Base-by-base conservation (phyloP, 2,329 filamentous ascomycete species). In the Nigrospora oryzae region DNA sequence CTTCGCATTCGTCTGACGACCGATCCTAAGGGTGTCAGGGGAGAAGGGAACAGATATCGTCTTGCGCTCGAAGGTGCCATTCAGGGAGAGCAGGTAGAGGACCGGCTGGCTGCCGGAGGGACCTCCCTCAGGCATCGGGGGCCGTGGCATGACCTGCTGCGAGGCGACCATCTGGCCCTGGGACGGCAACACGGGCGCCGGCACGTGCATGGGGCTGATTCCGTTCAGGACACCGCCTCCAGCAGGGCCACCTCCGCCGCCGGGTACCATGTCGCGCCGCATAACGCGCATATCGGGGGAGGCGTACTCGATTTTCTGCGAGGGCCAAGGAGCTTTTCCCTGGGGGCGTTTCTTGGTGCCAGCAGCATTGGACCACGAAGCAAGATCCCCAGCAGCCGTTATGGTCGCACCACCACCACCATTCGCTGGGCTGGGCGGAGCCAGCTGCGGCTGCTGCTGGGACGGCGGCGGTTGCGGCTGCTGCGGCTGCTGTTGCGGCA, bases 51-150 rank as follows among this genome's bases (percentile, higher is more conserved):
- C 88, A 32, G 79, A 87, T 55, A 98, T 97, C 37, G 90, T 93
- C 68, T 98, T 98, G 58, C 89, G 84, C 64, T 97, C 93, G 61
- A 98, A 98, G 1, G 91, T 97, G 47, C 89, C 88, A 60, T 98
- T 98, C 57, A 97, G 81, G 1, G 93, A 94, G 6, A 91, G 69
- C 5, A 98, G 78, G 49, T 89, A 89, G 36, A 96, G 76, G 17
- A 96, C 83, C 1, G 89, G 88, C 43, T 86, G 81, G 6, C 79
- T 78, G 46, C 84, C 80, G 66, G 74, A 65, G 70, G 82, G 63
- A 49, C 74, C 57, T 48, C 79, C 73, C 49, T 86, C 83, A 44
- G 74, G 67, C n/a, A 38, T 23, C 62, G 82, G 75, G 51, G 87
- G 83, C 50, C 90, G 85, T 45, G 84, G 53, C 61, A 71, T 67